Base-by-base conservation (phyloP, 495 filamentous ascomycete genomes). In the Lasiosphaeris hirsuta region DNA sequence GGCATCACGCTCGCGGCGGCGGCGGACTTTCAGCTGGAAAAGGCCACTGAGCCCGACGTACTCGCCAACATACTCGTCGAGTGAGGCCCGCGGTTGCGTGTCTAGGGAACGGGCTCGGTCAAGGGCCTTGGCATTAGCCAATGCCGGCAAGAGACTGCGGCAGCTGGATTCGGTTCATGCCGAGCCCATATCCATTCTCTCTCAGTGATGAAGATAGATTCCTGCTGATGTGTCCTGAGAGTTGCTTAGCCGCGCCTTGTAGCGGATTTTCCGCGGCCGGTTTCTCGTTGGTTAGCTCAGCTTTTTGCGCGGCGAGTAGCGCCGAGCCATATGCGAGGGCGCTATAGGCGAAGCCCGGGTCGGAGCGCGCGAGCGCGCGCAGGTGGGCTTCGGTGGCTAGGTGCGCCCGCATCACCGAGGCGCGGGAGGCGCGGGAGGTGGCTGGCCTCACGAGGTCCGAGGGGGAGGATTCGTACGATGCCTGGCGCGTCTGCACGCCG, bases 401-500 rank as follows among this genome's bases (percentile, higher is more conserved):
- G 61, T 90, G 86, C 10, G 86, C 86, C 34, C 78, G 79, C 86
- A 89, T 90, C 2, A 90, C 86, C 11, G 69, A 68, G 5, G 82
- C 75, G 3, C 54, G 10, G 33, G 68, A 68, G 11, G 18, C 23
- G 34, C 37, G 37, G 17, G 38, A 41, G 7, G 46, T 60, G n/a
- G 68, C 56, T 0, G 70, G 45, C 13, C 38, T 71, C n/a, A n/a
- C 63, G 23, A 75, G 68, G 7, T 63, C 65, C 17, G 63, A 44
- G 8, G 63, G 48, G 34, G 68, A 57, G 3, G 58, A 61, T 39
- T 80, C 76, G 69, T 74, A 82, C 45, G 64, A 67, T 3, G 78
- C 77, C 55, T 70, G 62, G 11, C 76, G 73, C 15, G 76, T 57
- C 7, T 62, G 54, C 7, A 71, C 68, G 19, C 72, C 72, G 2